Base-by-base conservation (phyloP, 306 rosid species). In the Sindora glabra region DNA sequence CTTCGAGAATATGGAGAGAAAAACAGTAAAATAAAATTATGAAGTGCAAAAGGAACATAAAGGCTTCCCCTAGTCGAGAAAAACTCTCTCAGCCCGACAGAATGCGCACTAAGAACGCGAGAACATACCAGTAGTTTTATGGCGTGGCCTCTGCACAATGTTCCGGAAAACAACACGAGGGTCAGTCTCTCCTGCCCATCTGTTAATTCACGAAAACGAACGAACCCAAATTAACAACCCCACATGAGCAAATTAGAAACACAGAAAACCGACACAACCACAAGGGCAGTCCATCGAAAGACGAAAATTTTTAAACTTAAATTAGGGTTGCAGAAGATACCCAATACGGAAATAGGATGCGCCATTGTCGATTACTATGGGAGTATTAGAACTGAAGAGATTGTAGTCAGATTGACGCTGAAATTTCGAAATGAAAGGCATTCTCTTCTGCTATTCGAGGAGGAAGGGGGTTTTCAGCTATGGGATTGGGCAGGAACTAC, bases 91-190 rank as follows among this genome's bases (percentile, higher is more conserved):
- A 40, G 37, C 63, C 17, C 33, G 6, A 8, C 34, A n/a, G n/a
- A n/a, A 70, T 38, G 25, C 1, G 38, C 5, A 10, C 2, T 34
- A 51, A 24, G 55, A 47, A 36, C 22, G 11, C 9, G 34, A 47
- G 14, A 33, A 45, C 10, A 32, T 72, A 81, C 92, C 97, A 1
- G 96, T 92, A 67, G 87, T 26, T 80, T 92, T 86, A 76, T 86
- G 99, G 64, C 99, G 99, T 23, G 95, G 99, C 67, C 99, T 73
- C 82, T 89, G 99, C 51, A 92, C 99, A 84, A 92, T 92, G 89
- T 89, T 92, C 61, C 99, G 96, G 76, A 92, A 92, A 69, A 86
- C 52, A 77, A 92, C 85, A 54, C 99, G 99, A 33, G 99, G 99
- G 19, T 92, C 83, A 49, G 81, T 39, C 82, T 89, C 99, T 26